Evolutionary conservation across 768 basidiomycete species (phyloP), one percentile per base, ranked within the genome.

Genomic region (Rubroboletus pulcherrimus): DNA sequence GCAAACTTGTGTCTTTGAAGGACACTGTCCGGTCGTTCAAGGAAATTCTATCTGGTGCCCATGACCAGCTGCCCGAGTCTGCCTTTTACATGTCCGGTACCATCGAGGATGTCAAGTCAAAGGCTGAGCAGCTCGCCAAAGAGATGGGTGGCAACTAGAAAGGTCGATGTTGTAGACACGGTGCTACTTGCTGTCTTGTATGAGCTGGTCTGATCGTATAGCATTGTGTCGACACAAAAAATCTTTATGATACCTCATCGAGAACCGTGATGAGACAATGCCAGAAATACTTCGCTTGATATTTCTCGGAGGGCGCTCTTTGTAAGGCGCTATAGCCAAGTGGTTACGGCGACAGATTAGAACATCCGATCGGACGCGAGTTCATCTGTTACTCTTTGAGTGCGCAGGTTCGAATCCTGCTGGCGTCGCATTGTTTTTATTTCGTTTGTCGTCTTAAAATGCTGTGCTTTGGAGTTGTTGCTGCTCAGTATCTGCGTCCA

Each of bases 41-140:
- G 84, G 93, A 97, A 78, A 98, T 99, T 68, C 86, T 99, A 54
- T 81, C 87, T 59, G 96, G 96, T 56, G 65, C 76, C 59, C 93
- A 96, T 68, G 97, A 98, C 75, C 71, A 76, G 51, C 83, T 98
- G 49, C 95, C 97, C 51, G 97, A 99, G 76, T 88, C 89, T 62
- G 94, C 96, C 51, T 98, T 98, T 85, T 98, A 97, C 82, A 98
- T 96, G 93, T 77, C 86, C 69, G 96, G 96, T 64, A 96, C 93
- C 65, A 96, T 98, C 68, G 92, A 94, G 74, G 96, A 98, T 63
- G 96, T 90, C 73, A 94, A 96, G 81, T 75, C 82, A 62, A 99
- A 99, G 87, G 97, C 97, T 62, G 95, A 95, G 76, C 89, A 95
- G 74, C 85, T 96, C 64, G 91, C 93, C 55, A 96, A 96, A 83